A percentile compares a stretch with the other conserved stretches of the same genome.
Evolutionary conservation across 257 asterid genomes (phyloP).

Genomic region (Solanum chilense): DNA sequence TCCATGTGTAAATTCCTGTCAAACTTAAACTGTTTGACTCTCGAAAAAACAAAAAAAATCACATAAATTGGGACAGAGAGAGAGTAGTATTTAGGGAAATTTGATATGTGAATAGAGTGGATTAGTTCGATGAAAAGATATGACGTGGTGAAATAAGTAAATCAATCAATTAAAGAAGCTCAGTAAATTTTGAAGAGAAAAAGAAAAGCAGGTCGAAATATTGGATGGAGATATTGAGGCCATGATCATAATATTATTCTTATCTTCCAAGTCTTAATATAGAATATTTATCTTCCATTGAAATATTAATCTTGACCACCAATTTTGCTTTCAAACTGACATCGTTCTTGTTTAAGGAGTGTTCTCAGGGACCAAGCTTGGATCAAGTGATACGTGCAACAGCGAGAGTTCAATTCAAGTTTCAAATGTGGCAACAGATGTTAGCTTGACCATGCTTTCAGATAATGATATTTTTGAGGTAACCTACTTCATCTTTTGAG

Average conservation of each 20-base stretch:
- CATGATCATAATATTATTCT: not conserved
- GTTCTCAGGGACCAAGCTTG: conserved; percentile 28
- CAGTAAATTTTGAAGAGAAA: not conserved
- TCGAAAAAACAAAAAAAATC: too few relatives aligned
- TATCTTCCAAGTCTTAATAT: not conserved
- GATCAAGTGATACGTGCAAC: conserved; percentile 15
- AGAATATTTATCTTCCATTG: not conserved
- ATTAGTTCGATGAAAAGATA: not conserved
- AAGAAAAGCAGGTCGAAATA: not conserved
- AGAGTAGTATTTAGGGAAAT: not conserved
- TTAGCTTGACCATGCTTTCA: conserved; percentile 22
- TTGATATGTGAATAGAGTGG: not conserved
- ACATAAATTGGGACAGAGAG: too few relatives aligned
- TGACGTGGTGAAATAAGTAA: not conserved
- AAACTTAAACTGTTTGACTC: too few relatives aligned
- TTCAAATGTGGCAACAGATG: conserved; percentile 27
- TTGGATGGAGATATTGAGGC: not conserved
- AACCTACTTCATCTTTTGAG: not conserved
- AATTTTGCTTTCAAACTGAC: not conserved
- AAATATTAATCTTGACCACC: not conserved
- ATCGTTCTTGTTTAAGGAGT: not conserved
- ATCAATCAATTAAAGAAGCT: not conserved
- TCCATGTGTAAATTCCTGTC: too few relatives aligned
- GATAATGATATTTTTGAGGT: conserved; percentile 37
- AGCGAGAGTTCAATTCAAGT: conserved; percentile 21